Conservation (phyloP, 306 rosid genomes). For the Adenanthera pavonina region DNA sequence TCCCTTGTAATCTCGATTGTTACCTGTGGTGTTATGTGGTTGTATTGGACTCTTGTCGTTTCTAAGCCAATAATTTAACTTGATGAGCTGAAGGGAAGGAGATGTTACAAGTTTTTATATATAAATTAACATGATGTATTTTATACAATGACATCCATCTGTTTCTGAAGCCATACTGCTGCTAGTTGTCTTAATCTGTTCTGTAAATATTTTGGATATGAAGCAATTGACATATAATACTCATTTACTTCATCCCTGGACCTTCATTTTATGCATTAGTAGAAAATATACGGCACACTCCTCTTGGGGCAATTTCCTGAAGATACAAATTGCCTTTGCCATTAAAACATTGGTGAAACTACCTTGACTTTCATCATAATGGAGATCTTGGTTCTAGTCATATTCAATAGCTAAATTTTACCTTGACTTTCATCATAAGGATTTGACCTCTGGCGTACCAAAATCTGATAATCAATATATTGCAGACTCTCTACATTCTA, state of each 20-base stretch:
- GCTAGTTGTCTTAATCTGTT: background rate
- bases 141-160: background rate
- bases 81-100: conserved; percentile 1
- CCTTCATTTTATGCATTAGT: background rate
- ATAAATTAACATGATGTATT: conserved; percentile 10
- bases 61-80: conserved; percentile 28
- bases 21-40: conserved; percentile 31
- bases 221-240: background rate
- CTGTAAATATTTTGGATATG: background rate
- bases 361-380: background rate
- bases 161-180: background rate
- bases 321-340: background rate
- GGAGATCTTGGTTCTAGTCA: conserved; percentile 23
- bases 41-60: conserved; percentile 21
- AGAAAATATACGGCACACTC: background rate
- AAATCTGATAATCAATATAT: conserved; percentile 27
- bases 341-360: background rate
- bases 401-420: conserved; percentile 24
- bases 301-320: background rate
- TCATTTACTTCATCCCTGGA: background rate
- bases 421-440: too few species aligned
- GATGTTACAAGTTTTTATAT: conserved; percentile 15
- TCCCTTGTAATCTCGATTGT: conserved; percentile 22
- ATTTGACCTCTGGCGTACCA: conserved; percentile 34
- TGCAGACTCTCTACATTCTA: conserved; percentile 32